Percentiles rank a stretch among this genome's conserved stretches.
Evolutionary conservation across 2,329 filamentous ascomycete species (phyloP).

Genomic region (Diaporthe ampelina): DNA sequence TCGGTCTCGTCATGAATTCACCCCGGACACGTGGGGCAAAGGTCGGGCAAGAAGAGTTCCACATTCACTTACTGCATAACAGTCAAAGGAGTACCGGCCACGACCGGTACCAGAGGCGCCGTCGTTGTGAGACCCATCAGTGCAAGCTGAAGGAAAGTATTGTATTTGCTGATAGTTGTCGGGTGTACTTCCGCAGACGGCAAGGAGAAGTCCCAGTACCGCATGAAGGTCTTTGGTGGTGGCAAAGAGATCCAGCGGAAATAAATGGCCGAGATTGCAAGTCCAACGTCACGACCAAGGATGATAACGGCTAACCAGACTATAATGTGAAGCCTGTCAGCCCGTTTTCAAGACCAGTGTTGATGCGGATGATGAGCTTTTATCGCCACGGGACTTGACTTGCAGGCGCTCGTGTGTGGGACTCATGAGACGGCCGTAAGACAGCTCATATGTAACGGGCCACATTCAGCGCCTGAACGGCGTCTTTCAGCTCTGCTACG

Average conservation of each 20-base stretch:
- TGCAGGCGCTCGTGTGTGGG: not conserved
- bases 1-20: not conserved
- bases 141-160: conserved; percentile 91
- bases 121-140: conserved; percentile 89
- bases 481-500: not conserved
- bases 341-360: not conserved
- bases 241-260: conserved; percentile 96
- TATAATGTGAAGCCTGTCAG: conserved; percentile 49
- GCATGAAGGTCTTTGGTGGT: conserved; percentile 88
- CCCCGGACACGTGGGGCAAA: not conserved
- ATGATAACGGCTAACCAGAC: conserved; percentile 93
- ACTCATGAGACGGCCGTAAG: not conserved
- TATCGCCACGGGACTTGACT: not conserved
- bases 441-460: no score
- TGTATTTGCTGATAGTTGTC: conserved; percentile 89
- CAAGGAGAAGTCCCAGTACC: conserved; percentile 98
- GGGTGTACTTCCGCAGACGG: conserved; percentile 88
- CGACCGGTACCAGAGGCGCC: conserved; percentile 78
- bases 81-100: conserved; percentile 68
- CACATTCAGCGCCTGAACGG: no score
- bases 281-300: conserved; percentile 86
- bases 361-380: not conserved
- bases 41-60: not conserved
- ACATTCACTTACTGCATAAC: conserved; percentile 72
- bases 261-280: conserved; percentile 90